Percentiles rank a stretch among this genome's conserved stretches.
phyloP scores from a whole-genome alignment of 1,284 basidiomycete genomes.

The Apiotrichum veenhuisii region DNA sequence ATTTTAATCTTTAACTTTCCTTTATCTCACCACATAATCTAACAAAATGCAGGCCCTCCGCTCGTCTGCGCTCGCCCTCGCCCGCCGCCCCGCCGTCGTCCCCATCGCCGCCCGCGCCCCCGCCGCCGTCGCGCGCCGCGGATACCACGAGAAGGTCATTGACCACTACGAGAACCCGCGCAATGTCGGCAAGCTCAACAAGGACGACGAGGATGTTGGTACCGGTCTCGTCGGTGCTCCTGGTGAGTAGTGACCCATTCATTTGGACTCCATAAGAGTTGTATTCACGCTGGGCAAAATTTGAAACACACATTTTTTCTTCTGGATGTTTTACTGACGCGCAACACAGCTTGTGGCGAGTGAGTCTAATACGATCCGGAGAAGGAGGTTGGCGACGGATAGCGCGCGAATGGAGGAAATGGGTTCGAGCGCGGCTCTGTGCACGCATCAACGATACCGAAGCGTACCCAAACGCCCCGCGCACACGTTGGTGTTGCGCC shows the following conservation, averaged over 20 bases:
- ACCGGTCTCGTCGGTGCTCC: conserved; percentile 93
- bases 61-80: conserved; percentile 29
- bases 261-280: not conserved
- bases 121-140: conserved; percentile 30
- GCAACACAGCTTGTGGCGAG: conserved; percentile 5
- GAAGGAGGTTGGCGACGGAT: too few relatives aligned
- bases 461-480: too few relatives aligned
- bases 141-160: conserved; percentile 92
- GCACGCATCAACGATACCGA: too few relatives aligned
- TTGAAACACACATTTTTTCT: too few relatives aligned
- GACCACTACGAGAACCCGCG: conserved; percentile 92
- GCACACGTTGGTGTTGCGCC: not conserved
- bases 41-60: conserved; percentile 23
- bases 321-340: too few relatives aligned
- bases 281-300: not conserved
- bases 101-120: conserved; percentile 9
- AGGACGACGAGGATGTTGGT: conserved; percentile 57
- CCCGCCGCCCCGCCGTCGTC: conserved; percentile 21
- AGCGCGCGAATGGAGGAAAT: too few relatives aligned
- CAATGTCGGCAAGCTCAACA: conserved; percentile 64
- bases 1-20: too few relatives aligned
- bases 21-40: not conserved
- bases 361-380: not conserved
- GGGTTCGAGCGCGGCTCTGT: too few relatives aligned
- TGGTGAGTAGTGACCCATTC: conserved; percentile 26